Percentiles rank a stretch among this genome's conserved stretches.
Conservation (phyloP, 176 grass and related monocot species). For the Rhynchospora tenuis region DNA sequence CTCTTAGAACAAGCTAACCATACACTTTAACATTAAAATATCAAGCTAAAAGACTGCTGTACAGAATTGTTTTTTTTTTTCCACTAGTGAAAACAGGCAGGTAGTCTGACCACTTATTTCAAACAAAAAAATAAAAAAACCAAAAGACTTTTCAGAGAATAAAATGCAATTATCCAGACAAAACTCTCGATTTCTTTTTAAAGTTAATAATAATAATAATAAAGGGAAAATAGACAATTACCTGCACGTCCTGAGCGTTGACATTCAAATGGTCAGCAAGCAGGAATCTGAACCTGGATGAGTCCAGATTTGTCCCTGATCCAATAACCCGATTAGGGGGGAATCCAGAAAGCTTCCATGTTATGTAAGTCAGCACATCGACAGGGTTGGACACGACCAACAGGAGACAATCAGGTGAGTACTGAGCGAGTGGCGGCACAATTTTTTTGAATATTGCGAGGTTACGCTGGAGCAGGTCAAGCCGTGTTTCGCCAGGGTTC, state of each 20-base stretch:
- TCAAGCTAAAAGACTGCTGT: too few species aligned
- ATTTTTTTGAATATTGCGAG: conserved; percentile 52
- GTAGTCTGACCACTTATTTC: background rate
- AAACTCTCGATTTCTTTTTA: background rate
- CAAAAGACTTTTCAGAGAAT: background rate
- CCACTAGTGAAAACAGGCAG: too few species aligned
- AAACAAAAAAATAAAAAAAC: background rate
- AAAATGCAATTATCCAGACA: background rate
- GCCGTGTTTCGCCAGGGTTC: conserved; percentile 49
- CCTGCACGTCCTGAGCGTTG: conserved; percentile 79
- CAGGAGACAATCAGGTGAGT: conserved; percentile 49
- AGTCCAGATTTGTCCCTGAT: conserved; percentile 68
- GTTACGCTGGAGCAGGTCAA: conserved; percentile 53
- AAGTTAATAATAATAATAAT: background rate
- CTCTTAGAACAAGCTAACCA: background rate
- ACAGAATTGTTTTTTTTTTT: too few species aligned
- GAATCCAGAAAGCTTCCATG: conserved; percentile 69
- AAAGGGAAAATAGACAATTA: background rate
- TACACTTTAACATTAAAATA: too few species aligned
- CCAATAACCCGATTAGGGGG: conserved; percentile 45
- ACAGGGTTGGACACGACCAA: conserved; percentile 75
- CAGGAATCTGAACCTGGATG: conserved; percentile 56
- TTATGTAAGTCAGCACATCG: conserved; percentile 57
- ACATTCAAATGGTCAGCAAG: conserved; percentile 66
- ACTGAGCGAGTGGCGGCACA: conserved; percentile 39